These are phyloP conservation scores for Parafenestella ontariensis DNA, from an alignment of 2,329 filamentous ascomycete species.

Conservation along the genomic window DNA sequence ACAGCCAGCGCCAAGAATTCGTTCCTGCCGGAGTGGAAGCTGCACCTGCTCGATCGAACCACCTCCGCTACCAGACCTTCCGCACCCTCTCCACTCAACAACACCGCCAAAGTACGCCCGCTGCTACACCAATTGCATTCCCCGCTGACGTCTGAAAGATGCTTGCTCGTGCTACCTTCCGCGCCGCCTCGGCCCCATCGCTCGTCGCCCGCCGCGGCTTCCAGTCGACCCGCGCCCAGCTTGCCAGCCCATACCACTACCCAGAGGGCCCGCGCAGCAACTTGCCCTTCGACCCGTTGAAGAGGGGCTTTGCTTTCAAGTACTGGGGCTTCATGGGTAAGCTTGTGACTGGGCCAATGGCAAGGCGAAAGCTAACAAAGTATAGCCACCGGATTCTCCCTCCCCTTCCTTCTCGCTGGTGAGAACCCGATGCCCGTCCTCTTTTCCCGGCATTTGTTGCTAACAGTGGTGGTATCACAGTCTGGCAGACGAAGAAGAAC, in stretches of 20 bases:
- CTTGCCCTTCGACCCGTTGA: slow-evolving; percentile 95
- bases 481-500: slow-evolving; percentile 74
- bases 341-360: slow-evolving; percentile 37
- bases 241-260: slow-evolving; percentile 96
- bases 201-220: slow-evolving; percentile 89
- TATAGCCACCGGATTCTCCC: slow-evolving; percentile 64
- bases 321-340: slow-evolving; percentile 84
- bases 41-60: slow-evolving; percentile 9
- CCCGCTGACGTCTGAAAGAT: slow-evolving; percentile 67
- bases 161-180: slow-evolving; percentile 72
- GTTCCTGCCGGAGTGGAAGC: neutral
- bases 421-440: slow-evolving; percentile 42
- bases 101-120: slow-evolving; percentile 38
- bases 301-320: slow-evolving; percentile 79
- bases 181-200: slow-evolving; percentile 66
- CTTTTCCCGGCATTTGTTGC: slow-evolving; percentile 6
- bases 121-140: slow-evolving; percentile 30
- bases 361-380: slow-evolving; percentile 47
- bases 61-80: slow-evolving; percentile 20
- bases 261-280: slow-evolving; percentile 94
- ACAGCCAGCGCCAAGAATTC: neutral
- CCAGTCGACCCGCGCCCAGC: slow-evolving; percentile 84
- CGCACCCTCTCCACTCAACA: slow-evolving; percentile 36
- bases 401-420: slow-evolving; percentile 70
- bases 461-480: slow-evolving; percentile 50